Base-by-base conservation (phyloP, 2,329 filamentous ascomycete genomes). In the Verticillium nubilum region DNA sequence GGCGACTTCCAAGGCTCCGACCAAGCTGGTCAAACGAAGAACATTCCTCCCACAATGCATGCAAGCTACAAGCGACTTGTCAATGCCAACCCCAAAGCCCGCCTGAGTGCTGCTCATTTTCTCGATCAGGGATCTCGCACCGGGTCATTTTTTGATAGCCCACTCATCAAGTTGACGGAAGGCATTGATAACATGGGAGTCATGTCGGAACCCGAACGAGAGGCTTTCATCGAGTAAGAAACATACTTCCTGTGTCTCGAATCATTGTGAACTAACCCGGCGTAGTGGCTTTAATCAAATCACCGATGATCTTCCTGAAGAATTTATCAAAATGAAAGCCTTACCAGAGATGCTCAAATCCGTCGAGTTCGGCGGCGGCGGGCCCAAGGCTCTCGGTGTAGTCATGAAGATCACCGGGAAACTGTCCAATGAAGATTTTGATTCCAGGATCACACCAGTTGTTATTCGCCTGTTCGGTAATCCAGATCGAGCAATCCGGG, bases 261-360 rank as follows among this genome's bases (percentile, higher is more conserved):
- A 26, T 15, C n/a, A 26, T 12, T 15, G 9, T 9, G 13, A 50
- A n/a, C 17, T 61, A 62, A 62, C 70, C 13, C 77, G 54, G 66
- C 63, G 83, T 50, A 82, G 80, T 58, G 91, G 96, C 68, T 83
- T 99, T 5, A 92, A 96, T 65, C 83, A 90, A 61, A 82, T 97
- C 5, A 89, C 92, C 0, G 92, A 97, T 65, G 93, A 99, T 72
- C 97, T 98, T 62, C 95, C 95, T 0, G 94, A 97, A 70, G 95
- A 98, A 61, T 99, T 97, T 73, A 97, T 98, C 80, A 96, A 96
- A 71, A 90, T 96, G 83, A 99, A 98, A 70, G 87, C 99, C 3
- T 80, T 99, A 9, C 95, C 95, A 0, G 95, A 99, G 70, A 79
- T 99, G 29, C 82, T 99, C n/a, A 99, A 98, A 71, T 97, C 93